Base-by-base conservation (phyloP, 768 basidiomycete species). In the Leccinum incarnatum region DNA sequence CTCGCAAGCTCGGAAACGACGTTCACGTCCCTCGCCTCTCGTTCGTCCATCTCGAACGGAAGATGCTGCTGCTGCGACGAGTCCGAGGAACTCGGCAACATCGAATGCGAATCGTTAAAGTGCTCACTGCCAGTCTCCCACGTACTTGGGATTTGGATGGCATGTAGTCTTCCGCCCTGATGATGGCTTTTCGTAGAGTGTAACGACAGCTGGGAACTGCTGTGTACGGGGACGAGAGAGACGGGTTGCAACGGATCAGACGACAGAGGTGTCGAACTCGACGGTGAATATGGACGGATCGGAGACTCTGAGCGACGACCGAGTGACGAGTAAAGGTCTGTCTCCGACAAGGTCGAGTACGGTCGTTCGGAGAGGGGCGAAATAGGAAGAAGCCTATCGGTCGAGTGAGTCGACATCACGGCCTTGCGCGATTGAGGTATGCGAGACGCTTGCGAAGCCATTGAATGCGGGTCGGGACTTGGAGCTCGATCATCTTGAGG, bases 1-100 rank as follows among this genome's bases (percentile, higher is more conserved):
- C 84, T 75, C 30, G 84, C 85, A 56, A 81, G 76, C 72, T 90
- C 89, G 8, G 85, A 76, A 49, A 91, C 77, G 25, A 80, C 65
- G 21, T 76, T 76, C 59, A 90, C 75, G 61, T 89, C 88, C 5
- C 74, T 71, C 65, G 83, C 75, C 67, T 93, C 90, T 54, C 75
- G 71, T 27, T 79, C 78, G 56, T 84, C 82, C 56, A 90, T 71
- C 56, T 81, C 78, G 15, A 87, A 74, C 58, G 69, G 61, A 4
- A 50, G n/a, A 2, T 29, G 51, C 1, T 36, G 36, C 36, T 34
- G 32, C 5, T 34, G 32, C 11, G 32, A 34, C 5, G 53, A 11
- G 23, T 63, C 54, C 17, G 42, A 45, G 11, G 6, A 1, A 8
- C 45, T 30, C 37, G 10, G n/a, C 10, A 53, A 8, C 23, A 17